These are phyloP conservation scores for Tricholomella constricta DNA, from an alignment of 768 basidiomycete genomes.

Conservation along the genomic window DNA sequence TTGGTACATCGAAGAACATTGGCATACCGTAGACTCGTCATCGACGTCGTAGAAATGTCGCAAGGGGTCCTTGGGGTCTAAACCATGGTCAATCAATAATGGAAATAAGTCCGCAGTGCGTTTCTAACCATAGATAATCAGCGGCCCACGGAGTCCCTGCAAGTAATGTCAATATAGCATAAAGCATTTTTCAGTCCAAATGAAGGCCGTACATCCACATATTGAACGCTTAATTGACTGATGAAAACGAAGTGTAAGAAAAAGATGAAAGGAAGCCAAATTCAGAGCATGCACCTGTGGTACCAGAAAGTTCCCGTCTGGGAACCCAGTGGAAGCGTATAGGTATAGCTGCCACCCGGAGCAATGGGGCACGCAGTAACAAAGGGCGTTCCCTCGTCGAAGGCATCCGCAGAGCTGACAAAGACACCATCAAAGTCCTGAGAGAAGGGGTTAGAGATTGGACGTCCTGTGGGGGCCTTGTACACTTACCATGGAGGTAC, in stretches of 20 bases:
- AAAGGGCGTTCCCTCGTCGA: constrained; percentile 40
- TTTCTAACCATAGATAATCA: constrained; percentile 33
- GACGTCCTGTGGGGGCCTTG: neutral
- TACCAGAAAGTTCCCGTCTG: constrained; percentile 50
- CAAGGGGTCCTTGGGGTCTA: constrained; percentile 14
- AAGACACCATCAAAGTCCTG: constrained; percentile 34
- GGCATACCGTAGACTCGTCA: constrained; percentile 13
- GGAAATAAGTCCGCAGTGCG: neutral
- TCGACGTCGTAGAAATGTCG: constrained; percentile 18
- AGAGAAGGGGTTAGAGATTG: neutral
- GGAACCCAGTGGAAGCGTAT: constrained; percentile 33
- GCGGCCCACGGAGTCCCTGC: constrained; percentile 34
- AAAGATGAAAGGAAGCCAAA: neutral
- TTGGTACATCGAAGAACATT: neutral
- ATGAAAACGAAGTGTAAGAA: neutral
- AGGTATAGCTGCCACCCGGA: constrained; percentile 36
- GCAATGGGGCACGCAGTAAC: constrained; percentile 46
- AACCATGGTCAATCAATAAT: neutral
- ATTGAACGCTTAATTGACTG: constrained; percentile 29
- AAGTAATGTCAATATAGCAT: neutral
- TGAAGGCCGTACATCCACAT: constrained; percentile 25
- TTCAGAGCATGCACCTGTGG: constrained; percentile 21
- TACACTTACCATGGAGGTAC: constrained; percentile 27
- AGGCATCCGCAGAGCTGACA: constrained; percentile 20
- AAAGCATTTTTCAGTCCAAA: no score